Conservation (phyloP, 73 alveolate species). For the Paramecium tetraurelia region DNA sequence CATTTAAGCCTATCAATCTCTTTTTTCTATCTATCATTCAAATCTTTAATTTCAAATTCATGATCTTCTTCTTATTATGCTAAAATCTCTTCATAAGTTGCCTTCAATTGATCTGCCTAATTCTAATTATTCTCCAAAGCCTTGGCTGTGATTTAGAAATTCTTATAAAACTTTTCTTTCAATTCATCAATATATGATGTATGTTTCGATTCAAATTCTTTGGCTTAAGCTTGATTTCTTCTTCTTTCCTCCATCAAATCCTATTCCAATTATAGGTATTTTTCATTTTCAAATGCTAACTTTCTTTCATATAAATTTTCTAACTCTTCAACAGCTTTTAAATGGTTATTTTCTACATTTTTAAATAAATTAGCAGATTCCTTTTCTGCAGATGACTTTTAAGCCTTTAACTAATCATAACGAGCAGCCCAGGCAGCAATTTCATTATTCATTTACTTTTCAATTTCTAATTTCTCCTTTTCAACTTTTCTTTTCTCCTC, state of each 20-base stretch:
- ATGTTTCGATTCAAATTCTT: conserved; percentile 68
- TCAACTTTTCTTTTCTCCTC: conserved; percentile 68
- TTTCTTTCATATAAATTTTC: conserved; percentile 84
- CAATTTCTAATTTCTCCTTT: conserved; percentile 64
- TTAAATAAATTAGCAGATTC: conserved; percentile 76
- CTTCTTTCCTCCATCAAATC: conserved; percentile 79
- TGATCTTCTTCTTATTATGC: conserved; percentile 82
- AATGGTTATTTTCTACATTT: conserved; percentile 81
- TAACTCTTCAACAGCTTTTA: conserved; percentile 79
- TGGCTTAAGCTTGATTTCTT: conserved; percentile 69
- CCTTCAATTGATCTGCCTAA: conserved; percentile 71
- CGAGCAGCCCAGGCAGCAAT: conserved; percentile 70
- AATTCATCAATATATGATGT: conserved; percentile 5
- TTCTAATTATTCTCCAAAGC: conserved; percentile 73
- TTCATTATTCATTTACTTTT: conserved; percentile 68
- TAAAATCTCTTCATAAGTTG: conserved; percentile 78
- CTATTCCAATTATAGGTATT: conserved; percentile 77
- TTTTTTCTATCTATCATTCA: conserved; percentile 63
- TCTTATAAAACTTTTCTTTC: conserved; percentile 46
- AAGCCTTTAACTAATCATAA: conserved; percentile 72
- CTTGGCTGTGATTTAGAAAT: conserved; percentile 42
- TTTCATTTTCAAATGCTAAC: conserved; percentile 76
- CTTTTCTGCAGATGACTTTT: conserved; percentile 73
- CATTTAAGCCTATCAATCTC: conserved; percentile 65
- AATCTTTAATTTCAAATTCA: conserved; percentile 77